Evolutionary conservation across 306 rosid species (phyloP).

Genomic region (Neltuma alba): DNA sequence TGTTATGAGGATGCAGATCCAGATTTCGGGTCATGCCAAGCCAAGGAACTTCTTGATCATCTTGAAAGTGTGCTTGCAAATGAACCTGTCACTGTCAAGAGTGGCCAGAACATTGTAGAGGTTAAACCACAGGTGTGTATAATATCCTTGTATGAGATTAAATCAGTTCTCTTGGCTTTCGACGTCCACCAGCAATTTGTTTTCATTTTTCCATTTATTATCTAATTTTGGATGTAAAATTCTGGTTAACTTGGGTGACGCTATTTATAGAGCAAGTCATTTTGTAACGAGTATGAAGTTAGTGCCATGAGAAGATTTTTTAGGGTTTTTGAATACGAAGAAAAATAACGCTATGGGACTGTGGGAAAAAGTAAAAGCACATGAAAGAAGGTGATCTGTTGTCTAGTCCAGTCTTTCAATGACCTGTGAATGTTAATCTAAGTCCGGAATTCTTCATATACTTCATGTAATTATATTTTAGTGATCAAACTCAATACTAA

Average conservation of each 20-base stretch:
- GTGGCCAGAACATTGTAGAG: conserved; percentile 67
- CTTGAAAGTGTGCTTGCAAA: conserved; percentile 83
- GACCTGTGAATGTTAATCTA: conserved; percentile 3
- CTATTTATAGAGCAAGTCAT: too few relatives aligned
- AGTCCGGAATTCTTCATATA: neutral
- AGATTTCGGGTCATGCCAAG: conserved; percentile 81
- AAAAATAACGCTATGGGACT: neutral
- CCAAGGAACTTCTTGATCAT: conserved; percentile 82
- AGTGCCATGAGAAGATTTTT: neutral
- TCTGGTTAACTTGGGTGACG: neutral
- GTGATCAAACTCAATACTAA: neutral
- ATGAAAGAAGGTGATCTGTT: neutral
- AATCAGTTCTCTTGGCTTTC: conserved; percentile 4
- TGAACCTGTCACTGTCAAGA: conserved; percentile 78
- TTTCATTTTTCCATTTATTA: neutral
- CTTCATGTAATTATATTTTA: neutral
- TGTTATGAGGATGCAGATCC: conserved; percentile 78
- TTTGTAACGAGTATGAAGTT: neutral
- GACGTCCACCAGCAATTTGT: neutral
- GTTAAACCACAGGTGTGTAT: conserved; percentile 75
- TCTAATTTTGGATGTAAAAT: neutral
- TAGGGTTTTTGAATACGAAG: neutral
- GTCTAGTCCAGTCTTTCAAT: neutral
- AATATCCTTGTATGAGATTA: neutral
- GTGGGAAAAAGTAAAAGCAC: neutral